Base-by-base conservation (phyloP, 768 basidiomycete genomes). In the Asterophora lycoperdoides region DNA sequence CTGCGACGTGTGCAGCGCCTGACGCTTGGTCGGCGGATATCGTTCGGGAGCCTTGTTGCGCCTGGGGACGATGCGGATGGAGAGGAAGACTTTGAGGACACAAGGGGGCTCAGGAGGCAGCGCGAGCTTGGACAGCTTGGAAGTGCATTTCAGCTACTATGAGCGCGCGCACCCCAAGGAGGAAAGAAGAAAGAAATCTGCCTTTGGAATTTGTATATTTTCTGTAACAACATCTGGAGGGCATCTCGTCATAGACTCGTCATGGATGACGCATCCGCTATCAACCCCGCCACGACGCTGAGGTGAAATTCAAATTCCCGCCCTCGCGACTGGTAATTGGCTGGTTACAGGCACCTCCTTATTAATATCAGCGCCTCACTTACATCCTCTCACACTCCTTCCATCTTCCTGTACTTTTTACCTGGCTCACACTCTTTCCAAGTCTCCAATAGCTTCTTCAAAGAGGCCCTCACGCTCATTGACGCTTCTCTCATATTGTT, bases 91-190 rank as follows among this genome's bases (percentile, higher is more conserved):
- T 62, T 63, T n/a, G 63, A 66, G 33, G 65, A 62, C 5, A 61
- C 62, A 13, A 41, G 52, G 10, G 53, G 50, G 18, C 47, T 45
- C 1, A 39, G 34, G 42, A 55, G 49, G 28, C 54, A 54, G 44
- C 48, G 56, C 23, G 56, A 54, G 32, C 38, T 54, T 36, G 51
- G 63, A 38, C 68, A 69, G 48, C 64, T 90, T 42, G 88, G 78
- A 23, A 89, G 86, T 59, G 88, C 88, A 20, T 87, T 91, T 63
- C 82, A 85, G 56, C 65, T 86, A 64, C 73, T 68, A 11, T 84
- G 56, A 73, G 23, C 17, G 23, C 35, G 23, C 23, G 23, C 23
- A 23, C 23, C 15, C n/a, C 38, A n/a, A 17, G 33, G 33, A 19
- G 8, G 33, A 33, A 43, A 20, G 33, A 43, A 45, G 28, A 41